Evolutionary conservation across 2,329 filamentous ascomycete species (phyloP), one percentile per base, ranked within the genome.

Genomic region (Myriosclerotinia scirpicola): DNA sequence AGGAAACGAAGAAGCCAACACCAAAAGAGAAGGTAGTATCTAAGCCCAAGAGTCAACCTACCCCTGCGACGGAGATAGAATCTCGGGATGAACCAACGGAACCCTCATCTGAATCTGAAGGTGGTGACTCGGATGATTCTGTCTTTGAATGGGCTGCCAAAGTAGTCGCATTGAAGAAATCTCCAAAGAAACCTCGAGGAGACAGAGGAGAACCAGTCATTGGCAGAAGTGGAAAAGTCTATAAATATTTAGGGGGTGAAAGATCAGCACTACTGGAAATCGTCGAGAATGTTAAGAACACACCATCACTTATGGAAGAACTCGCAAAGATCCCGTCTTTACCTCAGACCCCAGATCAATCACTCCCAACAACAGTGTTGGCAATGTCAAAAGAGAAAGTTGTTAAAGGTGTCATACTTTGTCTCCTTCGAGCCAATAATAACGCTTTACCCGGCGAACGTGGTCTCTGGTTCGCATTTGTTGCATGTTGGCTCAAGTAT

Each of bases 391-490:
- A 42, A 20, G 63, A 67, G 14, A 17, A 67, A 3, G 42, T 65
- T 26, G 69, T 69, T 8, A 65, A 72, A 46, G 64, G 69, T 14
- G 65, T 73, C 2, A 55, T 74, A 11, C 53, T 73, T 14, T 40
- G 69, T 22, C 50, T 75, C 14, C 63, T 75, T 12, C 53, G 63
- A 17, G 67, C 54, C 6, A 75, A 75, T 46, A 66, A 68, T 0
- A 70, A 72, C 7, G 58, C 74, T 7, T 75, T 77, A 53, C 73
- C 75, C 5, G 74, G 71, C 9, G 71, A 73, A 20, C 71, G 69
- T 64, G 68, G 71, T 50, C 54, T 77, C 3, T 77, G 75, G 75
- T 71, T 74, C 61, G 71, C 70, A 46, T 71, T 72, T 66, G 68
- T 74, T 26, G 68, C 61, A 48, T 63, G 68, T 12, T 77, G 73